A percentile compares a stretch with the other conserved stretches of the same genome.
These are phyloP conservation scores for Capronia coronata DNA, from an alignment of 2,329 filamentous ascomycete genomes.

Conservation along the genomic window DNA sequence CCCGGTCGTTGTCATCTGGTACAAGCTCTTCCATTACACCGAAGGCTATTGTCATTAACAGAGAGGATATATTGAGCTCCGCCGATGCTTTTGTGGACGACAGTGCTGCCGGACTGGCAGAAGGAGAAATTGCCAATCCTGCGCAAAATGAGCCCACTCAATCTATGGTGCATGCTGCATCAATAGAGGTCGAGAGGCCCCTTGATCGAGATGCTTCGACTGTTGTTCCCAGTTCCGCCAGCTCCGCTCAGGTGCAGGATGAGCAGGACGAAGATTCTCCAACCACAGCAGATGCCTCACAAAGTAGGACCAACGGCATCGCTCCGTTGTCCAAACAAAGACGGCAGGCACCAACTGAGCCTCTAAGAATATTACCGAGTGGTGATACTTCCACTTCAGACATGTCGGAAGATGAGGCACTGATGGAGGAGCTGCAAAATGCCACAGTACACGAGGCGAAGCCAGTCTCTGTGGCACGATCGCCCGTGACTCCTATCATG, in stretches of 20 bases:
- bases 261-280: neutral
- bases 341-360: conserved; percentile 7
- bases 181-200: neutral
- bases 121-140: neutral
- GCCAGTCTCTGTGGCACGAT: conserved; percentile 70
- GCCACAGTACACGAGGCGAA: conserved; percentile 79
- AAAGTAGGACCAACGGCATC: neutral
- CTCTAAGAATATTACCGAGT: conserved; percentile 16
- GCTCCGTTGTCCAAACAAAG: conserved; percentile 2
- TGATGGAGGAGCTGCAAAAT: conserved; percentile 77
- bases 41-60: conserved; percentile 15
- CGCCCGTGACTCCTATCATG: conserved; percentile 66
- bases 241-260: neutral
- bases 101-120: neutral
- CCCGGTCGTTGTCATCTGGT: conserved; percentile 25
- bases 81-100: neutral
- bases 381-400: conserved; percentile 39
- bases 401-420: conserved; percentile 65
- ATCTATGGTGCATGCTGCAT: neutral
- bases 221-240: neutral
- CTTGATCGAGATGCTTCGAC: conserved; percentile 1
- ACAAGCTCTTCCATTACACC: conserved; percentile 27
- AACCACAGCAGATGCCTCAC: neutral
- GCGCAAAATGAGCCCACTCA: neutral
- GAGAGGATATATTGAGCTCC: conserved; percentile 3